Conservation (phyloP, 352 stramenopile genomes). For the Hyaloperonospora arabidopsidis region DNA sequence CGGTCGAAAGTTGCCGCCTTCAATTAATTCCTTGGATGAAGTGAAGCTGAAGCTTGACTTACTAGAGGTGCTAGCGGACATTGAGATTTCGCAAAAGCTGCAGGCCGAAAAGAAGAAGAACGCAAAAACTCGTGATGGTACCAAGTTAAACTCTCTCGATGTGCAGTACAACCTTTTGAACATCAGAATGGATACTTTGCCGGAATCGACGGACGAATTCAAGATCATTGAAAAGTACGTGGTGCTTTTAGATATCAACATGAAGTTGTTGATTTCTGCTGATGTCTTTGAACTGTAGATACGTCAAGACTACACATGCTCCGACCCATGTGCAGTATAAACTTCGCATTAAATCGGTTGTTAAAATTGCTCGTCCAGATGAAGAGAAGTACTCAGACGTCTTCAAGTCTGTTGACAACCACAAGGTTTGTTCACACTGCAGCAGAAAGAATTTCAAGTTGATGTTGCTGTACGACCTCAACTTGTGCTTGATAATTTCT, state of each 20-base stretch:
- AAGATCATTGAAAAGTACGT: slow-evolving; percentile 40
- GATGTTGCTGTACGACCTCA: slow-evolving; percentile 4
- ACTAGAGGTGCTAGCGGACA: slow-evolving; percentile 53
- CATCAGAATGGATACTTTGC: slow-evolving; percentile 39
- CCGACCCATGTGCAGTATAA: slow-evolving; percentile 61
- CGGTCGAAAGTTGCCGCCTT: slow-evolving; percentile 40
- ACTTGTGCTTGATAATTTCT: background rate
- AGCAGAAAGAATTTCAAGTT: background rate
- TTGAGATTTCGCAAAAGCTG: slow-evolving; percentile 63
- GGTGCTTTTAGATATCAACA: background rate
- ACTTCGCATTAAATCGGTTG: slow-evolving; percentile 44
- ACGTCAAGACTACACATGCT: slow-evolving; percentile 57
- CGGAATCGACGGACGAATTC: slow-evolving; percentile 35
- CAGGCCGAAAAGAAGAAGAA: slow-evolving; percentile 44
- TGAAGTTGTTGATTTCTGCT: slow-evolving; percentile 1
- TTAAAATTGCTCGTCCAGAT: slow-evolving; percentile 39
- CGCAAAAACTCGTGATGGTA: slow-evolving; percentile 13
- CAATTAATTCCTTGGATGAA: slow-evolving; percentile 51
- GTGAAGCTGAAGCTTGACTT: slow-evolving; percentile 65
- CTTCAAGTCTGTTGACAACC: slow-evolving; percentile 50
- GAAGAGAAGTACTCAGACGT: slow-evolving; percentile 38
- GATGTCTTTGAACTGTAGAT: slow-evolving; percentile 18
- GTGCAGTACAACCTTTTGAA: slow-evolving; percentile 56
- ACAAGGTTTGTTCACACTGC: slow-evolving; percentile 28
- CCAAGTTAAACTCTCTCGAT: slow-evolving; percentile 44